Evolutionary conservation across 441 rosid species (phyloP).

Genomic region (Brassica balearica): DNA sequence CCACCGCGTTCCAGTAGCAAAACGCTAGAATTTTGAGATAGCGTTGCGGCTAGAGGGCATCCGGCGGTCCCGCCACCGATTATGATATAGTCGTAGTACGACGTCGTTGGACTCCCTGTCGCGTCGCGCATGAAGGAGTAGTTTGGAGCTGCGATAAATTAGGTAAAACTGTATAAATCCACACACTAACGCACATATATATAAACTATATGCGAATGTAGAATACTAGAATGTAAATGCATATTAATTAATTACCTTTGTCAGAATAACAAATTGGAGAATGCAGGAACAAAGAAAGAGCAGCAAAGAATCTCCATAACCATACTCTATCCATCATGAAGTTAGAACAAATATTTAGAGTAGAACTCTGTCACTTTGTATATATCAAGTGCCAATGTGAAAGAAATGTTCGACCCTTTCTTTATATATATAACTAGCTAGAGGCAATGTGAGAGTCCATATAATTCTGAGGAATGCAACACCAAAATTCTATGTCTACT

Average conservation of each 20-base stretch:
- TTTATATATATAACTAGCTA: conserved; percentile 29
- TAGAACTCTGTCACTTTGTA: conserved; percentile 11
- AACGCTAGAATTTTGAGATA: conserved; percentile 70
- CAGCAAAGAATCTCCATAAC: conserved; percentile 31
- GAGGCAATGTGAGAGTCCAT: conserved; percentile 30
- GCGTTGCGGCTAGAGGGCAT: conserved; percentile 87
- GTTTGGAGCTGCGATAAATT: conserved; percentile 52
- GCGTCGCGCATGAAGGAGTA: conserved; percentile 58
- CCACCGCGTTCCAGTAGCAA: conserved; percentile 86
- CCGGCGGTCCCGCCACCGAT: conserved; percentile 95
- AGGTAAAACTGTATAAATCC: not conserved
- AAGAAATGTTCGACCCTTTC: conserved; percentile 7
- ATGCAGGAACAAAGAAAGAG: conserved; percentile 30
- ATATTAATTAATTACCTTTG: conserved; percentile 30
- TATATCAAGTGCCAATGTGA: conserved; percentile 15
- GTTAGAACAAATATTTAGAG: not conserved
- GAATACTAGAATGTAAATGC: not conserved
- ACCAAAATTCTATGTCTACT: conserved; percentile 30
- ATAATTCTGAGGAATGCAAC: conserved; percentile 42
- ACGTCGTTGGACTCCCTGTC: conserved; percentile 44
- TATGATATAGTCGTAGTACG: conserved; percentile 64
- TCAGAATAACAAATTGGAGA: conserved; percentile 34
- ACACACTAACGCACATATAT: not conserved
- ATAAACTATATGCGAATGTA: not conserved
- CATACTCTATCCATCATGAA: conserved; percentile 18